Percentiles rank a stretch among this genome's conserved stretches.
These are phyloP conservation scores for Penicillium sp. DNA, from an alignment of 2,329 filamentous ascomycete species.

Conservation along the genomic window DNA sequence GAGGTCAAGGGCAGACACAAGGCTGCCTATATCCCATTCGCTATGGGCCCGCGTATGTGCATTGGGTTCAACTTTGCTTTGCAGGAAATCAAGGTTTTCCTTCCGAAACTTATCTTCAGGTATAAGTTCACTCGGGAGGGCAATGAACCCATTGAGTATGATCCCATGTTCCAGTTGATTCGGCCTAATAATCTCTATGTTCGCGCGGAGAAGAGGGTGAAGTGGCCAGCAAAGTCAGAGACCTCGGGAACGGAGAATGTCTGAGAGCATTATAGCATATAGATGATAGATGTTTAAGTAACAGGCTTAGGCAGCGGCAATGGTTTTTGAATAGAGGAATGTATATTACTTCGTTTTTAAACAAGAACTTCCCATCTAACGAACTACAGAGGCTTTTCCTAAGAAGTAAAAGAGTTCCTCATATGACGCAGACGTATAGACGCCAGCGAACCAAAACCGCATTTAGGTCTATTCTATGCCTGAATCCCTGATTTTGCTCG, in stretches of 20 bases:
- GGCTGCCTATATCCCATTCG: conserved; percentile 59
- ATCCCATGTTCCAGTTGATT: conserved; percentile 31
- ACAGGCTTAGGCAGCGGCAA: no score
- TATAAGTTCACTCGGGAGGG: conserved; percentile 56
- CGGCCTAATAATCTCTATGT: conserved; percentile 29
- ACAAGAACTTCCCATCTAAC: background rate
- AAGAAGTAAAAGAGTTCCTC: background rate
- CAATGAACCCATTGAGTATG: conserved; percentile 47
- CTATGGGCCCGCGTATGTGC: conserved; percentile 55
- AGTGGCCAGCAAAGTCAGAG: conserved; percentile 13
- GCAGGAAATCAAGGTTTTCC: conserved; percentile 56
- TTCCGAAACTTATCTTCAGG: conserved; percentile 58
- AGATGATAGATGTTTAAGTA: background rate
- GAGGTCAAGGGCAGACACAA: conserved; percentile 52
- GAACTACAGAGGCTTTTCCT: no score
- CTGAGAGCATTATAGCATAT: background rate
- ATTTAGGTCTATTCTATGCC: no score
- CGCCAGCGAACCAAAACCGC: no score
- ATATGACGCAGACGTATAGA: no score
- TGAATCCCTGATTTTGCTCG: no score
- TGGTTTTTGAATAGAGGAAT: background rate
- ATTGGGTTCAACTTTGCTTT: conserved; percentile 65
- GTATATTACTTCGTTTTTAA: background rate
- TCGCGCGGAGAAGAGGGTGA: conserved; percentile 18
- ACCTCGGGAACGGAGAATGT: background rate